A percentile compares a stretch with the other conserved stretches of the same genome.
Evolutionary conservation across 495 filamentous ascomycete species (phyloP).

Genomic region (Aspergillus panamensis): DNA sequence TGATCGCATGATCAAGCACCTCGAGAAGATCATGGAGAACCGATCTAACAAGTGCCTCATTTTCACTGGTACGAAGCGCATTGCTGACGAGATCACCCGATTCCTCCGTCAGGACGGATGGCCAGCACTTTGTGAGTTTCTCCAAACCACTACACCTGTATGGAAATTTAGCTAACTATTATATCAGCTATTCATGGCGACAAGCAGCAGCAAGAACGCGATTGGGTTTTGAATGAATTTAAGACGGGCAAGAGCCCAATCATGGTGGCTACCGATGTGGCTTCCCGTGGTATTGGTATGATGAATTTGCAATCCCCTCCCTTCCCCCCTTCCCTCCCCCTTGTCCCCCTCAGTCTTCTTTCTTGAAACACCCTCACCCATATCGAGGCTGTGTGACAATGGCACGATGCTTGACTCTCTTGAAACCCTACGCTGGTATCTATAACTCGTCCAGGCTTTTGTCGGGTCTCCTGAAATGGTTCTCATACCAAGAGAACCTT

Average conservation of each 20-base stretch:
- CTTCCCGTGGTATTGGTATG: slow-evolving; percentile 99
- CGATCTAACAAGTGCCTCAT: slow-evolving; percentile 90
- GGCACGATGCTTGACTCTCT: slow-evolving; percentile 89
- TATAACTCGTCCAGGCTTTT: slow-evolving; percentile 77
- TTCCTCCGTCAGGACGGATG: slow-evolving; percentile 98
- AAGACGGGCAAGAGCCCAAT: slow-evolving; percentile 90
- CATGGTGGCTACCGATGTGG: slow-evolving; percentile 94
- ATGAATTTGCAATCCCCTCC: slow-evolving; percentile 59
- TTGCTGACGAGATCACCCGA: slow-evolving; percentile 96
- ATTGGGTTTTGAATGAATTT: slow-evolving; percentile 99
- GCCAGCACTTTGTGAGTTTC: slow-evolving; percentile 87
- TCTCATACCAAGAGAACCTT: slow-evolving; percentile 74
- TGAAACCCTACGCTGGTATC: slow-evolving; percentile 63
- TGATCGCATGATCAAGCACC: slow-evolving; percentile 93
- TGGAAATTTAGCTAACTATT: slow-evolving; percentile 43
- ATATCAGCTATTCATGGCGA: slow-evolving; percentile 89
- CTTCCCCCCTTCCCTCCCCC: slow-evolving; percentile 40
- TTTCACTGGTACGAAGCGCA: slow-evolving; percentile 97
- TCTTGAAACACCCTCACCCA: slow-evolving; percentile 37
- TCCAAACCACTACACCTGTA: neutral
- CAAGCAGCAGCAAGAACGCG: slow-evolving; percentile 98
- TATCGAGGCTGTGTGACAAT: slow-evolving; percentile 64
- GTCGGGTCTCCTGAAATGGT: slow-evolving; percentile 71
- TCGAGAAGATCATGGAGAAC: slow-evolving; percentile 97
- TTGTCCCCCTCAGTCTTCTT: slow-evolving; percentile 31